Conservation (phyloP, 2,329 filamentous ascomycete species). For the Fonsecaea nubica region DNA sequence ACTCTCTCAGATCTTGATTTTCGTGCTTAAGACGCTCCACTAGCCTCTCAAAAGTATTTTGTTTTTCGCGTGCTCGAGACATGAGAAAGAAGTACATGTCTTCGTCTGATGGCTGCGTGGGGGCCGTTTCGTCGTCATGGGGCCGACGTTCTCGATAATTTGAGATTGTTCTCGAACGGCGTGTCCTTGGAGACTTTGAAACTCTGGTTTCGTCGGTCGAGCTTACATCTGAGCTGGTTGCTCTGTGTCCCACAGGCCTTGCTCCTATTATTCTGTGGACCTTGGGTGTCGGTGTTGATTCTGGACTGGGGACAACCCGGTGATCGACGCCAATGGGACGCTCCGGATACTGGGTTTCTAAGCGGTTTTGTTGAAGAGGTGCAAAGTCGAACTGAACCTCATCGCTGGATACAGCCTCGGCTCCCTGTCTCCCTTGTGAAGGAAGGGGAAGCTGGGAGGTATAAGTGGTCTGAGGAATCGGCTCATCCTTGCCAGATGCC, state of each 20-base stretch:
- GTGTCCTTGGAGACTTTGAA: slow-evolving; percentile 11
- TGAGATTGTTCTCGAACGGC: background rate
- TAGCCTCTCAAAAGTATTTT: slow-evolving; percentile 14
- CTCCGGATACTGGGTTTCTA: background rate
- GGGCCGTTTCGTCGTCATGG: background rate
- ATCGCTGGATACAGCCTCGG: background rate
- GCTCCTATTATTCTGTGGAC: background rate
- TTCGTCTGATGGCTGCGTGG: slow-evolving; percentile 32
- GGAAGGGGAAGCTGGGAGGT: background rate
- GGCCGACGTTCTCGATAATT: background rate
- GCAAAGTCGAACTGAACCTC: slow-evolving; percentile 6
- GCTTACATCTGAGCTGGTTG: background rate
- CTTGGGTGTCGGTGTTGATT: background rate
- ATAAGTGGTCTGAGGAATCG: background rate
- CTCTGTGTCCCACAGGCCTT: background rate
- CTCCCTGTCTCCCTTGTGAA: background rate
- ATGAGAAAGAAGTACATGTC: slow-evolving; percentile 36
- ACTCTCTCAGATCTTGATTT: slow-evolving; percentile 17
- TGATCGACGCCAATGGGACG: background rate
- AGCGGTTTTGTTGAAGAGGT: background rate
- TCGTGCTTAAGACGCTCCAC: slow-evolving; percentile 21
- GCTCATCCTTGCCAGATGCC: background rate
- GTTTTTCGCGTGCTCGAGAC: slow-evolving; percentile 26
- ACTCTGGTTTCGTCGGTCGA: background rate
- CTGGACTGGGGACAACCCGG: background rate